Conservation (phyloP, 345 rosid genomes). For the Zanthoxylum bungeanum region DNA sequence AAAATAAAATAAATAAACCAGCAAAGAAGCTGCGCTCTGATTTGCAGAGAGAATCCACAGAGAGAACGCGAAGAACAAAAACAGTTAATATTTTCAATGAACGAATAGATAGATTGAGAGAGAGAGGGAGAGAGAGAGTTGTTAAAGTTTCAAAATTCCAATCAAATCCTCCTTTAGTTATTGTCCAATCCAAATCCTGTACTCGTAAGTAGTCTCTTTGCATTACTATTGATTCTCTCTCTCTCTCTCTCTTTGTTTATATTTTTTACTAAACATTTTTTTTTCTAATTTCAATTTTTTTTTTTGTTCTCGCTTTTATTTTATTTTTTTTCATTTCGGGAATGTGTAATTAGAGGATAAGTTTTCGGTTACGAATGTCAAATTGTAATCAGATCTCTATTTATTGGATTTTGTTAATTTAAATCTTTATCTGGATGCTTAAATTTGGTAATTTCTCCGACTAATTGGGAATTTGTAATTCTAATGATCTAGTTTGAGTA, state of each 20-base stretch:
- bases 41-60: conserved; percentile 61
- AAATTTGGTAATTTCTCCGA: conserved; percentile 13
- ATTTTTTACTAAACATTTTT: too few relatives aligned
- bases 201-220: conserved; percentile 54
- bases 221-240: conserved; percentile 27
- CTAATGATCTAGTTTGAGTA: conserved; percentile 17
- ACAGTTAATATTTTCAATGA: conserved; percentile 10
- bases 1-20: not conserved
- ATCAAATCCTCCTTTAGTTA: conserved; percentile 30
- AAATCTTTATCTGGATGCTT: not conserved
- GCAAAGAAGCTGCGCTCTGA: conserved; percentile 37
- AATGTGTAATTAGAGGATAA: conserved; percentile 6
- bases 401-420: not conserved
- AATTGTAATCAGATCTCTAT: conserved; percentile 45
- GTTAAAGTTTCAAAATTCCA: conserved; percentile 23
- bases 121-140: conserved; percentile 20
- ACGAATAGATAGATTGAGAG: not conserved
- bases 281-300: too few relatives aligned
- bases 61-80: conserved; percentile 48
- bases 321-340: too few relatives aligned
- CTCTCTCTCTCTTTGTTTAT: too few relatives aligned
- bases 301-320: too few relatives aligned
- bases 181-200: conserved; percentile 47
- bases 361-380: conserved; percentile 1
- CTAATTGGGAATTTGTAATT: not conserved